Evolutionary conservation across 106 monocot species (phyloP).

Genomic region (Cymbidium sinense): DNA sequence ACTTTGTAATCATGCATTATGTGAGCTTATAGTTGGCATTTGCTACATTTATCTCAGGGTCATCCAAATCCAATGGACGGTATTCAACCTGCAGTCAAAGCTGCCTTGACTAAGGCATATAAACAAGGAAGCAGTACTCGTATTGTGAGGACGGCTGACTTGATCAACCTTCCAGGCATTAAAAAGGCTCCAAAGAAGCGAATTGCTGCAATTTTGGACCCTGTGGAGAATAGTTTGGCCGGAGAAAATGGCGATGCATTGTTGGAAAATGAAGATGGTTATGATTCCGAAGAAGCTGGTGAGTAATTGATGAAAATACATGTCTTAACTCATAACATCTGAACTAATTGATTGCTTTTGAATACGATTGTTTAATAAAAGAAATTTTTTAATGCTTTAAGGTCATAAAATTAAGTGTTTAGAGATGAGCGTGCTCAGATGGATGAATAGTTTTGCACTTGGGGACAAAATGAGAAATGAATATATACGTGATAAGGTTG

Average conservation of each 20-base stretch:
- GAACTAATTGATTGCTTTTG: neutral
- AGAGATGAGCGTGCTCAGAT: no score
- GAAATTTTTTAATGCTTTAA: neutral
- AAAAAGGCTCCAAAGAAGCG: constrained; percentile 90
- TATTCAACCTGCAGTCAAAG: constrained; percentile 73
- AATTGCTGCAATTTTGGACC: constrained; percentile 87
- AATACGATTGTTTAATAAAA: neutral
- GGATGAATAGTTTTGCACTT: no score
- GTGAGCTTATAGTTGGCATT: no score
- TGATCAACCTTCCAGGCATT: constrained; percentile 71
- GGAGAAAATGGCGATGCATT: constrained; percentile 53
- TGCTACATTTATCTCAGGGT: constrained; percentile 31
- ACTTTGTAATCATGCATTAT: neutral
- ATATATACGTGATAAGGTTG: no score
- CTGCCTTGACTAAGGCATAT: constrained; percentile 85
- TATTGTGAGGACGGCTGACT: constrained; percentile 65
- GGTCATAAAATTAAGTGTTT: no score
- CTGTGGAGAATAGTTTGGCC: constrained; percentile 35
- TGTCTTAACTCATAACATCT: neutral
- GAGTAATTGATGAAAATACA: neutral
- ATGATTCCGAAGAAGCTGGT: constrained; percentile 71
- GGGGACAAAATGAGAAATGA: no score
- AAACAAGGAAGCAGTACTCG: constrained; percentile 69
- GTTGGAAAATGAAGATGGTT: constrained; percentile 43
- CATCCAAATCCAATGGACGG: constrained; percentile 82